Base-by-base conservation (phyloP, 2,329 filamentous ascomycete species). In the Aciculosporium take region DNA sequence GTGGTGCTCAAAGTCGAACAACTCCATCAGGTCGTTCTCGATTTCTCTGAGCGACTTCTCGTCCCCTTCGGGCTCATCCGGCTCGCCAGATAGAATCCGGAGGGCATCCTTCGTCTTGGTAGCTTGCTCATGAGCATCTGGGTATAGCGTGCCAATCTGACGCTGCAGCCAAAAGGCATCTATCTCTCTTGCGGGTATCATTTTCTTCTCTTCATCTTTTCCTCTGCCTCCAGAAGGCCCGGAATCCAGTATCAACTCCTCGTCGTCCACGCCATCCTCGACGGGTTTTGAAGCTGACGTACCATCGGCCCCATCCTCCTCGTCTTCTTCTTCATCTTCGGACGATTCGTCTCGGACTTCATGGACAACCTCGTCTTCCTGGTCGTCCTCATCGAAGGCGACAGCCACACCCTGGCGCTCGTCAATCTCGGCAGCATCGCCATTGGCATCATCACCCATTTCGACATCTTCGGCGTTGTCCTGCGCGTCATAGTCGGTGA, bases 81-180 rank as follows among this genome's bases (percentile, higher is more conserved):
- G 72, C 47, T 81, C 72, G 34, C 84, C 87, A 24, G 84, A 82
- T 41, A 98, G 72, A 37, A 93, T 87, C 28, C 80, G 76, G 41
- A 98, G 70, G 0, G 87, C 88, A 50, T 85, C 74, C 49, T 81
- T 76, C 5, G 91, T 91, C 66, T 96, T 96, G 57, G 91, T 85
- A 54, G 94, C 85, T 56, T 95, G 89, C 37, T 79, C 82, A 59
- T 96, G 89, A 5, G 89, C 84, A 61, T 98, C 91, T 10, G 84
- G 74, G 56, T 96, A 96, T 3, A 94, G 69, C 31, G 75, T 71
- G 43, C 89, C 89, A 40, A 98, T 87, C 56, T 95, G 84, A 48
- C 91, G 76, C 61, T 96, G 91, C 45, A 98, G 63, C 91, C 91
- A 98, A 64, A 89, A 98, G 8, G 89, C 89, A 60, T 98, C 91